Base-by-base conservation (phyloP, 306 rosid genomes). In the Castanospermum australe region DNA sequence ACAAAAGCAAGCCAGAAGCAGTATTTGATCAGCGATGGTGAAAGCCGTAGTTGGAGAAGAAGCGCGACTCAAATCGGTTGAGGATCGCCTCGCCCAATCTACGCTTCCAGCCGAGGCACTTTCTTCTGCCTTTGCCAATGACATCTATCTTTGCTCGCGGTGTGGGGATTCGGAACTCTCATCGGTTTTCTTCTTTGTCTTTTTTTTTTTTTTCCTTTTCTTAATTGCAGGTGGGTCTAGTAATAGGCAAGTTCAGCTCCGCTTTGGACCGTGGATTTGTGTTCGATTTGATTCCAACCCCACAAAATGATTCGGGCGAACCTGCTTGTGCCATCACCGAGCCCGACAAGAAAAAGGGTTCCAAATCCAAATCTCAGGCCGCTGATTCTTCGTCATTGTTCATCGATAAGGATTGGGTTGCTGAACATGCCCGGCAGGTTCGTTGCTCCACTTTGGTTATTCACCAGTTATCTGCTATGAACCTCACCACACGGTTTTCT, bases 341-440 rank as follows among this genome's bases (percentile, higher is more conserved):
- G 17, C 50, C 91, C 62, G 94, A 91, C 42, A 91, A 82, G 87
- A 83, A 81, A 79, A 93, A 82, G 41, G 89, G 90, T 55, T 54
- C 94, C 41, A 92, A 90, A 65, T 78, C 92, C 67, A 93, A 91
- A 81, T 83, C 94, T 42, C 84, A 68, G 50, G 33, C 85, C 62
- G 30, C 83, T 7, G 90, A 89, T 85, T 82, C 97, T 47, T 87
- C 91, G 2, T 91, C 92, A 5, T 12, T 95, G 45, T 79, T 76
- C 54, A 87, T 93, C 15, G 98, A 95, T 77, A 83, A 75, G 77
- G 98, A 86, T 62, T 91, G 99, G 98, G 92, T 95, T 44, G 89
- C 93, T 33, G 99, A 95, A 86, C 98, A 95, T 59, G 98, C 98
- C 12, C 97, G 96, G 6, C 97, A 92, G 89, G 99, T 94, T 79